Base-by-base conservation (phyloP, 306 rosid genomes). In the Pueraria montana region DNA sequence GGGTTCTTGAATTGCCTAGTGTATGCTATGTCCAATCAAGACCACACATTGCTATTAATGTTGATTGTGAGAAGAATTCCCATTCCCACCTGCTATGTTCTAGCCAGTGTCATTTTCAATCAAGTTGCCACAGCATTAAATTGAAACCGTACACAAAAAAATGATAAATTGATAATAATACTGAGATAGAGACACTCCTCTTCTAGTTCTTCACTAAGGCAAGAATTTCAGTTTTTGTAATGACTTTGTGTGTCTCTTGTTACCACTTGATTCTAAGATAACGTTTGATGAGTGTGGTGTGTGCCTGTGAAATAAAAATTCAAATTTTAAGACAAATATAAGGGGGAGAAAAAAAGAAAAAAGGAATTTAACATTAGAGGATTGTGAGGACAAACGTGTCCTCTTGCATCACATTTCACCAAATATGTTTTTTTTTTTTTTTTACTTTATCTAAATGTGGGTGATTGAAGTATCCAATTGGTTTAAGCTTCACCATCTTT, bases 11-110 rank as follows among this genome's bases (percentile, higher is more conserved):
- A 80, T 78, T 74, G 88, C 82, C 83, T 76, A 30, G 13, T 82
- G 86, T 84, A 63, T 82, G 83, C 45, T 61, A 18, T 55, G 86
- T 86, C 83, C 78, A 78, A 45, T 78, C 55, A 49, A 10, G 11
- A 52, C 91, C 85, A 69, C 65, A 69, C 63, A 84, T 52, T 73
- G 71, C 66, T 26, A 77, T 77, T 49, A 34, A 86, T 50, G 17
- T 69, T 80, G 67, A 76, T 74, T 72, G 30, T 78, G 30, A n/a
- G 50, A 36, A 75, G 12, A 53, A 53, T 69, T 56, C 49, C 38
- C 72, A 3, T 65, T 71, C 83, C 86, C 78, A 86, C 88, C 63
- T 75, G 81, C 84, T 64, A 17, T 83, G 84, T 85, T 84, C 84
- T 78, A 30, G 61, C 84, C 81, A 78, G 11, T 34, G 74, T 88